These are phyloP conservation scores for Teunomyces cretensis DNA, from an alignment of 805 yeast genomes.

Conservation along the genomic window DNA sequence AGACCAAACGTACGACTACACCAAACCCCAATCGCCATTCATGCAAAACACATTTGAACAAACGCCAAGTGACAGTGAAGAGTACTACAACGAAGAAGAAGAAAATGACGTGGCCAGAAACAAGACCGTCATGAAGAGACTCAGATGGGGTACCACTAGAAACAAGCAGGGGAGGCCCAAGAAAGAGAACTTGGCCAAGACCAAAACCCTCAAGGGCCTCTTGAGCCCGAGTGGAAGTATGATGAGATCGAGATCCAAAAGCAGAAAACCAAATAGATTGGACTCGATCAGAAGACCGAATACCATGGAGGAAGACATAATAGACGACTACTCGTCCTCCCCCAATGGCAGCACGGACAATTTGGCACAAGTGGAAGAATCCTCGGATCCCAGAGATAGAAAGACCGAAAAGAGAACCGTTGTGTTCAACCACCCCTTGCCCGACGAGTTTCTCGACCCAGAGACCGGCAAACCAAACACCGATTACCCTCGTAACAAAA, in stretches of 20 bases:
- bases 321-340: slow-evolving; percentile 18
- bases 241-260: slow-evolving; percentile 19
- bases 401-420: slow-evolving; percentile 43
- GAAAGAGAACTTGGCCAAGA: slow-evolving; percentile 39
- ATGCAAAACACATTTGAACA: slow-evolving; percentile 13
- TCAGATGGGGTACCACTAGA: slow-evolving; percentile 91
- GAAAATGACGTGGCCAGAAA: slow-evolving; percentile 15
- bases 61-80: slow-evolving; percentile 7
- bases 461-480: slow-evolving; percentile 57
- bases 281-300: slow-evolving; percentile 17
- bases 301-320: slow-evolving; percentile 24
- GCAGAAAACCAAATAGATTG: slow-evolving; percentile 11
- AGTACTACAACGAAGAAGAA: slow-evolving; percentile 17
- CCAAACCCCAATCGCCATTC: slow-evolving; percentile 31
- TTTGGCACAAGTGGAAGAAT: slow-evolving; percentile 17
- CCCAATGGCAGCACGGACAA: slow-evolving; percentile 3
- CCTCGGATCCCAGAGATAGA: slow-evolving; percentile 33
- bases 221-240: slow-evolving; percentile 17
- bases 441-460: slow-evolving; percentile 57
- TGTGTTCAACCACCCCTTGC: slow-evolving; percentile 60
- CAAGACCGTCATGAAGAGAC: slow-evolving; percentile 65
- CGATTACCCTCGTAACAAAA: slow-evolving; percentile 82
- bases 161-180: slow-evolving; percentile 67
- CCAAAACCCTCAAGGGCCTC: slow-evolving; percentile 56
- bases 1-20: slow-evolving; percentile 22